Conservation (phyloP, 129 eudicot species). For the Heracleum sosnowskyi region DNA sequence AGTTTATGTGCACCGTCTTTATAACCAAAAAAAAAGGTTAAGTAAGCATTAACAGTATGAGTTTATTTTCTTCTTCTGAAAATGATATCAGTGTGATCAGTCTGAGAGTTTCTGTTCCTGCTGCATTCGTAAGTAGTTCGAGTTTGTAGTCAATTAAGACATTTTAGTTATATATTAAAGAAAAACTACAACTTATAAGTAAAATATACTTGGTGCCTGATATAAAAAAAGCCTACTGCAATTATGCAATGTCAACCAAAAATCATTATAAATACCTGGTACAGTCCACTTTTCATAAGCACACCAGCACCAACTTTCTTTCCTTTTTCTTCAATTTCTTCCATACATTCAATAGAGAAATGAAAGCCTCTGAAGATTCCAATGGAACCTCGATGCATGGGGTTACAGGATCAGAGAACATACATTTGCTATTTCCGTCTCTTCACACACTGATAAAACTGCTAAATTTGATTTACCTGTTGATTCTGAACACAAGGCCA, state of each 20-base stretch:
- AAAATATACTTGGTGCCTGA: not conserved
- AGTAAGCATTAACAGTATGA: no score
- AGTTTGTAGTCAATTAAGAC: no score
- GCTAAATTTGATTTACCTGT: constrained; percentile 51
- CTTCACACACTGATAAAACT: constrained; percentile 31
- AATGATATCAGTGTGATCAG: no score
- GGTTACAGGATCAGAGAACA: constrained; percentile 44
- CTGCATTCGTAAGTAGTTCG: no score
- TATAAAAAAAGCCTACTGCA: not conserved
- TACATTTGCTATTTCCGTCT: constrained; percentile 29
- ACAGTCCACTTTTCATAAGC: not conserved
- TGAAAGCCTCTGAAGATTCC: constrained; percentile 34
- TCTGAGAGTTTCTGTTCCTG: no score
- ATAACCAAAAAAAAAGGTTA: no score
- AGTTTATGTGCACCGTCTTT: not conserved
- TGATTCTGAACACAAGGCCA: constrained; percentile 59
- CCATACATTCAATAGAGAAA: not conserved
- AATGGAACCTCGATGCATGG: constrained; percentile 49
- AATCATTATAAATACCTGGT: constrained; percentile 9
- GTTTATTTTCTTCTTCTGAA: no score
- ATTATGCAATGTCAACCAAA: constrained; percentile 5
- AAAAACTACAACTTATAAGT: no score
- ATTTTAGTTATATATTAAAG: no score
- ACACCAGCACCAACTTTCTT: constrained; percentile 6
- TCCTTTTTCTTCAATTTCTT: not conserved